Conservation (phyloP, 805 yeast genomes). For the Ogataea pilisensis region DNA sequence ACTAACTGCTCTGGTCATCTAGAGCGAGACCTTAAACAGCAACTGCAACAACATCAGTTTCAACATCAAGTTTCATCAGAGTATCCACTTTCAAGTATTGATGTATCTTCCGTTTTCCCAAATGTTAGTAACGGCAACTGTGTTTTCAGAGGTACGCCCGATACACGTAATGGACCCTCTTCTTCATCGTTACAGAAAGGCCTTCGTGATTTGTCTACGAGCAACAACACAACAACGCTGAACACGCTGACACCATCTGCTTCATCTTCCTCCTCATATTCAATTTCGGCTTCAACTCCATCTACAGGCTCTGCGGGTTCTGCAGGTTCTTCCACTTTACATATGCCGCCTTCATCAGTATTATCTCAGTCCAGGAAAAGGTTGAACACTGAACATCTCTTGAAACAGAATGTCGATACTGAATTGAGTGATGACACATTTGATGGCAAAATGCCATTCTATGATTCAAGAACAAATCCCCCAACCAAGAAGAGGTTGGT, state of each 20-base stretch:
- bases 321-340: not conserved
- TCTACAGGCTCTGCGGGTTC: not conserved
- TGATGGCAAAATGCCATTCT: conserved; percentile 10
- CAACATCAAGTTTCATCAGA: not conserved
- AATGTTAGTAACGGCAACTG: not conserved
- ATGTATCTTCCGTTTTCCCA: conserved; percentile 15
- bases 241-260: not conserved
- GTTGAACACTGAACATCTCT: conserved; percentile 13
- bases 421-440: conserved; percentile 17
- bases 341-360: not conserved
- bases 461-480: conserved; percentile 14
- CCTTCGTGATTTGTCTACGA: conserved; percentile 1
- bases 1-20: not conserved
- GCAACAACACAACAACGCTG: not conserved
- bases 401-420: conserved; percentile 10
- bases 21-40: not conserved
- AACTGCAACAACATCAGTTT: not conserved
- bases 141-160: not conserved
- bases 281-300: not conserved
- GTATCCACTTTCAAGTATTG: conserved; percentile 1
- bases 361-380: conserved; percentile 14
- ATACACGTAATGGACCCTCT: not conserved
- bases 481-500: conserved; percentile 21
- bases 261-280: not conserved
- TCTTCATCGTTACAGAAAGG: conserved; percentile 1